Base-by-base conservation (phyloP, 805 yeast species). In the Torulaspora indica region DNA sequence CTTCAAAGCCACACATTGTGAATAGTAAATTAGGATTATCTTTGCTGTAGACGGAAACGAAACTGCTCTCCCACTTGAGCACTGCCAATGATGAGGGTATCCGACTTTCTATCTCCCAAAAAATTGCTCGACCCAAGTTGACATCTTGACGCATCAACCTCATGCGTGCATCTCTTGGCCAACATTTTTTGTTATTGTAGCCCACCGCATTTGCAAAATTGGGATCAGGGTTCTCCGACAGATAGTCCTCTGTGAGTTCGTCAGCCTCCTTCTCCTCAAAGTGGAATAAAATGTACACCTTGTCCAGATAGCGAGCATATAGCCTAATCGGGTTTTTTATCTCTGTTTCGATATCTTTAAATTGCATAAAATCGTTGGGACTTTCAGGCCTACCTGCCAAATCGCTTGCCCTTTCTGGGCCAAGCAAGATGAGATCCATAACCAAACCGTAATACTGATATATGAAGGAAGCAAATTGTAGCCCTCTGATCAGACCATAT, bases 101-200 rank as follows among this genome's bases (percentile, higher is more conserved):
- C 29, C 98, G 73, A 13, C 84, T 81, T 32, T 79, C 73, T 28
- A 93, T 67, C 62, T 93, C 97, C 96, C 96, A 88, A 60, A 84
- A 87, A 0, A 82, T 84, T 1, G 98, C 97, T 45, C 93, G 72
- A 1, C 98, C 98, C 5, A 93, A 71, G 53, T 88, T 85, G 4
- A 91, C 97, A 67, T 93, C 98, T 46, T 81, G 83, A 35, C 96
- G 74, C 80, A 90, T 81, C 39, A 93, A 67, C 52, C 88, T 77
- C 98, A 93, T 93, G 47, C 97, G 76, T 15, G 82, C 71, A 60
- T 93, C 98, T 35, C 85, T 70, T 3, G 98, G 96, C 99, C 99
- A 93, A 60, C 97, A 89, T 40, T 81, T 80, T 54, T 85, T 84
- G 54, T 88, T 91, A 57, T 85, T 85, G 63, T 89, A 91, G 0